These are phyloP conservation scores for Magnaporthiopsis rhizophila DNA, from an alignment of 2,329 filamentous ascomycete species.

Conservation along the genomic window DNA sequence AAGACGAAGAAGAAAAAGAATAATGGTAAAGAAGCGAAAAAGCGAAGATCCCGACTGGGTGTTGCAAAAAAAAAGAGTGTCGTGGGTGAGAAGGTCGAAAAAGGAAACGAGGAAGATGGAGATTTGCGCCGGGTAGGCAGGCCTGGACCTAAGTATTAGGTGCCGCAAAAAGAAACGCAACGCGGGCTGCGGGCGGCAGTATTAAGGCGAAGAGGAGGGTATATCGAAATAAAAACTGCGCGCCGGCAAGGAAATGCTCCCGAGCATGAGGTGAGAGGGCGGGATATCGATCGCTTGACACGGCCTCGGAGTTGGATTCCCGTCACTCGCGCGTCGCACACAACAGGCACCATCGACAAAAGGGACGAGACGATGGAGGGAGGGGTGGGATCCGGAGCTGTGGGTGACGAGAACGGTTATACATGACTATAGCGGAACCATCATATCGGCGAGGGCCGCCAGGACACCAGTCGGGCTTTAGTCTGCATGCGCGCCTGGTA, in stretches of 20 bases:
- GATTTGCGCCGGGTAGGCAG: background rate
- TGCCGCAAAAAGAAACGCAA: background rate
- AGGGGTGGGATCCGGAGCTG: background rate
- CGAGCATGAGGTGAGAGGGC: background rate
- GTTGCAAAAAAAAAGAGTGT: conserved; percentile 4
- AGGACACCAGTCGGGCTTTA: background rate
- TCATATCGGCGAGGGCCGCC: background rate
- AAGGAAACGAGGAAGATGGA: background rate
- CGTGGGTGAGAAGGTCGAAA: background rate
- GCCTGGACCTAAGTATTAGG: background rate
- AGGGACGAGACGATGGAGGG: background rate
- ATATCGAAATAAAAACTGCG: conserved; percentile 1
- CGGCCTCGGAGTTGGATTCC: background rate
- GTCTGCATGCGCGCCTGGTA: background rate
- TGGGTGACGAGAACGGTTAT: background rate
- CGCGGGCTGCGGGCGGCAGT: background rate
- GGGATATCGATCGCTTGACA: background rate
- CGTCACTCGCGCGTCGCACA: background rate
- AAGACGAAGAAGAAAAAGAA: conserved; percentile 11
- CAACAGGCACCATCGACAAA: background rate
- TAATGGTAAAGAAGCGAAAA: background rate
- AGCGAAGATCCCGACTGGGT: background rate
- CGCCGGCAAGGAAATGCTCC: conserved; percentile 4
- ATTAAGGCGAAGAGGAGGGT: conserved; percentile 7
- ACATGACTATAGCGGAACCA: background rate